Conservation (phyloP, 768 basidiomycete genomes). For the Panellus pusillus region DNA sequence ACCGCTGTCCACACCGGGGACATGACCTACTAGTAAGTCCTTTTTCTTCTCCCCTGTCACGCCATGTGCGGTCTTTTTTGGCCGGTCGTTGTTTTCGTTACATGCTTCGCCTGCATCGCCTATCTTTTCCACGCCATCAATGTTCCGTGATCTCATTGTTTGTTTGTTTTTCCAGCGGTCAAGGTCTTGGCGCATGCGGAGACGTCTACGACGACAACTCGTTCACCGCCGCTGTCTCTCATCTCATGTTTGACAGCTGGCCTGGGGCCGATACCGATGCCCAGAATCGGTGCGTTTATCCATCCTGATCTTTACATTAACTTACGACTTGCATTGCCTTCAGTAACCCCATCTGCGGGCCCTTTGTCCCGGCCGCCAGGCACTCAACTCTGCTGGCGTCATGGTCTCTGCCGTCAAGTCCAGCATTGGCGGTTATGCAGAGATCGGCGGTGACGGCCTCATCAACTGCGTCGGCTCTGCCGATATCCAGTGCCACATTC, state of each 20-base stretch:
- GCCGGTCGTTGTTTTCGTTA: not conserved
- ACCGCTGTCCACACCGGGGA: constrained; percentile 26
- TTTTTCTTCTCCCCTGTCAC: not conserved
- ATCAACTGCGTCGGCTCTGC: constrained; percentile 23
- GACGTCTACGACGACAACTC: constrained; percentile 32
- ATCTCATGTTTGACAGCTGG: constrained; percentile 26
- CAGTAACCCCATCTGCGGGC: constrained; percentile 32
- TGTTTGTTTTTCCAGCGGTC: constrained; percentile 21
- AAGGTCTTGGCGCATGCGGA: constrained; percentile 32
- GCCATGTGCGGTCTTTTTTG: not conserved
- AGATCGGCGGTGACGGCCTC: constrained; percentile 31
- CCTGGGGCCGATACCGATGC: constrained; percentile 24
- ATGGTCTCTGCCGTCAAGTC: constrained; percentile 25
- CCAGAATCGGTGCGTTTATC: constrained; percentile 26
- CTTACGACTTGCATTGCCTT: not conserved
- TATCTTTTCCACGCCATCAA: not conserved
- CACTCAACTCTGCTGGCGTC: constrained; percentile 19
- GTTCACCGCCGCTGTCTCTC: constrained; percentile 31
- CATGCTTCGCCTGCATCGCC: not conserved
- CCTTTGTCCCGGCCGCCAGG: constrained; percentile 29
- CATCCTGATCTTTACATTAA: not conserved
- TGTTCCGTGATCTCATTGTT: constrained; percentile 6
- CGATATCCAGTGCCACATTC: constrained; percentile 18
- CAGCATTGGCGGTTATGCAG: constrained; percentile 18
- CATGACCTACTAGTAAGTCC: constrained; percentile 34